A percentile compares a stretch with the other conserved stretches of the same genome.
These are phyloP conservation scores for Pyrenula aspistea DNA, from an alignment of 495 filamentous ascomycete species.

Conservation along the genomic window DNA sequence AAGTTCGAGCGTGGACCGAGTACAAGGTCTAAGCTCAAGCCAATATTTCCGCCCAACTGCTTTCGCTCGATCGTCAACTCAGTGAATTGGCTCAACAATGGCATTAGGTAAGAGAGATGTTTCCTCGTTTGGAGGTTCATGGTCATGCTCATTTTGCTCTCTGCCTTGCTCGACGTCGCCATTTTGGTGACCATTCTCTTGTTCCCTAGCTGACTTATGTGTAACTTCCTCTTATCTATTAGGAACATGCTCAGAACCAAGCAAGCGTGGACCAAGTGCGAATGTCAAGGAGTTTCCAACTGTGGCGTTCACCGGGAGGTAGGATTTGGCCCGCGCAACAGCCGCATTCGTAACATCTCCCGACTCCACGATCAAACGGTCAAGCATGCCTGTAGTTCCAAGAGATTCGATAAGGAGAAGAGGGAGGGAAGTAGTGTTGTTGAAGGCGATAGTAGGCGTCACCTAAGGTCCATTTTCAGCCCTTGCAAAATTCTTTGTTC, in stretches of 20 bases:
- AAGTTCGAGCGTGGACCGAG: constrained; percentile 27
- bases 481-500: too few species aligned
- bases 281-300: constrained; percentile 54
- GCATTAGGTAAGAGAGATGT: constrained; percentile 35
- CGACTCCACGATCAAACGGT: constrained; percentile 31
- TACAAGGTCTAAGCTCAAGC: constrained; percentile 20
- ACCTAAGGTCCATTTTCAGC: too few species aligned
- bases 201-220: constrained; percentile 16
- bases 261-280: constrained; percentile 48
- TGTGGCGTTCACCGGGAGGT: constrained; percentile 56
- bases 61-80: constrained; percentile 13
- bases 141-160: constrained; percentile 10
- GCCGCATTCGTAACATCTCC: constrained; percentile 36
- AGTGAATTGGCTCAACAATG: constrained; percentile 11
- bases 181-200: constrained; percentile 13
- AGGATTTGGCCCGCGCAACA: constrained; percentile 54
- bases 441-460: constrained; percentile 57
- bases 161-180: constrained; percentile 6
- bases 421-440: constrained; percentile 65
- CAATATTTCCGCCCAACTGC: constrained; percentile 20
- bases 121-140: constrained; percentile 28
- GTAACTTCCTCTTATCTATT: constrained; percentile 9
- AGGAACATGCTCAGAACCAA: constrained; percentile 33
- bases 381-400: constrained; percentile 50
- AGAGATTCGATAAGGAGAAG: constrained; percentile 56